Evolutionary conservation across 441 rosid species (phyloP).

Genomic region (Adansonia grandidieri): DNA sequence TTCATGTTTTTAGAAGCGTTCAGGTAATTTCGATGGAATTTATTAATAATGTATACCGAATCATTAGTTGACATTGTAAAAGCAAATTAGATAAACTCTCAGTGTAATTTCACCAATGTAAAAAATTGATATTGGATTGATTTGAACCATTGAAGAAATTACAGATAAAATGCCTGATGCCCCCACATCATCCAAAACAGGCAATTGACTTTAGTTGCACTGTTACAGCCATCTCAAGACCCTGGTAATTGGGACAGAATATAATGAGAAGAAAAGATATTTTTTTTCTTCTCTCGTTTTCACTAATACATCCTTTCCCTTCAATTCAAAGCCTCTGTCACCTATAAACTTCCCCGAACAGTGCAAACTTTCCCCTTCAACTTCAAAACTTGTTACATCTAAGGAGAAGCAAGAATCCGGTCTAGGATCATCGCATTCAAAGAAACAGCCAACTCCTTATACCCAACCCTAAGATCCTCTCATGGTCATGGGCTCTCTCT

Average conservation of each 20-base stretch:
- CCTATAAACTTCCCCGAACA: slow-evolving; percentile 30
- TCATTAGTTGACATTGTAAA: neutral
- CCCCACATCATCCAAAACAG: neutral
- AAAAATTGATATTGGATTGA: neutral
- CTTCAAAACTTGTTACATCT: slow-evolving; percentile 34
- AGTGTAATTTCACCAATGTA: neutral
- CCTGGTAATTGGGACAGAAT: neutral
- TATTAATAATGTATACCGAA: neutral
- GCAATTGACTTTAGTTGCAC: slow-evolving; percentile 20
- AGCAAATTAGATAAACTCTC: neutral
- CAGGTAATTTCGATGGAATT: neutral
- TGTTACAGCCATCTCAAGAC: slow-evolving; percentile 15
- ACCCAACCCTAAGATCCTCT: slow-evolving; percentile 31
- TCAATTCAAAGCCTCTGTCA: slow-evolving; percentile 39
- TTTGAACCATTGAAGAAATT: neutral
- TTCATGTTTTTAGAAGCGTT: neutral
- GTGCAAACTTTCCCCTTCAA: slow-evolving; percentile 39
- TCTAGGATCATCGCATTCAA: slow-evolving; percentile 18
- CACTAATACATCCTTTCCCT: slow-evolving; percentile 39
- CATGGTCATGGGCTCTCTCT: slow-evolving; percentile 70
- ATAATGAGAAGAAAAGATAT: slow-evolving; percentile 9
- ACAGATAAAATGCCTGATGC: neutral
- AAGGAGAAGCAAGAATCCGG: slow-evolving; percentile 24
- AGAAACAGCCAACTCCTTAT: slow-evolving; percentile 24
- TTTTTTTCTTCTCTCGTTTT: slow-evolving; percentile 15